Conservation (phyloP, 1,284 basidiomycete genomes). For the Peniophora sp. region DNA sequence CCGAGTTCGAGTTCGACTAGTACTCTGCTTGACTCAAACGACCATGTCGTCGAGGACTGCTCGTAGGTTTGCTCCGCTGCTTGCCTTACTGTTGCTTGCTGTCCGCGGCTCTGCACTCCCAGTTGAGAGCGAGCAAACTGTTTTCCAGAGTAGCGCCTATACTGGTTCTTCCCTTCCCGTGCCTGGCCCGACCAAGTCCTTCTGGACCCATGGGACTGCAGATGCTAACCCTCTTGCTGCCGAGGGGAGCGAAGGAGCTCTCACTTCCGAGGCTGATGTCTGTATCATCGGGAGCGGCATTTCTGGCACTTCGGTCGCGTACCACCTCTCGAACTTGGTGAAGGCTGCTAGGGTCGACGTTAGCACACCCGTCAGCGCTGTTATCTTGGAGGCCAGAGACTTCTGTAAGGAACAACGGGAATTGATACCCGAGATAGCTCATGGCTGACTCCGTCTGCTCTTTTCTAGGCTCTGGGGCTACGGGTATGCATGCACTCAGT, state of each 20-base stretch:
- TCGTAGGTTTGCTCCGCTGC: no score
- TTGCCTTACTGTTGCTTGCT: no score
- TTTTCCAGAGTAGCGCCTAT: background rate
- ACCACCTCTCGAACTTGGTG: slow-evolving; percentile 48
- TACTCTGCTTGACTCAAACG: no score
- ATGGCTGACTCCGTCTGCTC: background rate
- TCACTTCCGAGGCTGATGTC: slow-evolving; percentile 55
- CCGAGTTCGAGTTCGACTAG: no score
- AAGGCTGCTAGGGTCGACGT: slow-evolving; percentile 4
- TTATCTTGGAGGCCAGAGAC: slow-evolving; percentile 67
- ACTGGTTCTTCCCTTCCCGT: slow-evolving; percentile 41
- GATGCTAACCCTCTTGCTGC: slow-evolving; percentile 56
- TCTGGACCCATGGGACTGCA: slow-evolving; percentile 53
- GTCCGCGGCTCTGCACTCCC: no score
- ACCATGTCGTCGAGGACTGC: no score
- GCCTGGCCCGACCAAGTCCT: slow-evolving; percentile 55
- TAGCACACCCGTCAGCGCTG: slow-evolving; percentile 30
- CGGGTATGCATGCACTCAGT: slow-evolving; percentile 35
- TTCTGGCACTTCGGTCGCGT: slow-evolving; percentile 65
- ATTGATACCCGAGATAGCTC: background rate
- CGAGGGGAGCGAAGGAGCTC: slow-evolving; percentile 51
- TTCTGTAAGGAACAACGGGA: slow-evolving; percentile 49
- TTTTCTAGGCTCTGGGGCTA: slow-evolving; percentile 69
- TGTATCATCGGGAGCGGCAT: slow-evolving; percentile 76
- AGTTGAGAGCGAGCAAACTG: no score